A percentile compares a stretch with the other conserved stretches of the same genome.
Evolutionary conservation across 139 green algal genomes (phyloP).

Genomic region (Chlorella sp.): DNA sequence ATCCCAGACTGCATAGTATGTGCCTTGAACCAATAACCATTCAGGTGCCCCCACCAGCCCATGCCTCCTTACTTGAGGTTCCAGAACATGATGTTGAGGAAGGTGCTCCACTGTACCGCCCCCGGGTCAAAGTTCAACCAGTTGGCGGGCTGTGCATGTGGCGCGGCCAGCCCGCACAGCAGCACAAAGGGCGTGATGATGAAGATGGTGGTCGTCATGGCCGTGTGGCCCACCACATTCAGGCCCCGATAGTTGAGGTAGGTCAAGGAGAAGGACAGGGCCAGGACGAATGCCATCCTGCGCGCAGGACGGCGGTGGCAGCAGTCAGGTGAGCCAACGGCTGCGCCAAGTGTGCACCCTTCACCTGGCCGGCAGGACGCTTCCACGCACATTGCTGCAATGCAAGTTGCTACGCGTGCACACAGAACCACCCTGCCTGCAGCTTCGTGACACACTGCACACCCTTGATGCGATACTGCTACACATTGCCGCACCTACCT

Average conservation of each 20-base stretch:
- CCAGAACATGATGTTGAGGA: conserved; percentile 97
- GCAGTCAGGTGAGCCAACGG: too few relatives aligned
- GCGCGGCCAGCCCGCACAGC: conserved; percentile 54
- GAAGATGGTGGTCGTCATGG: conserved; percentile 65
- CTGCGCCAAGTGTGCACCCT: too few relatives aligned
- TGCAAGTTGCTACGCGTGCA: too few relatives aligned
- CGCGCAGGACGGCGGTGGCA: too few relatives aligned
- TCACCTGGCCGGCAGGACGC: too few relatives aligned
- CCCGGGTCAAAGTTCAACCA: conserved; percentile 54
- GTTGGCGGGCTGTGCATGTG: conserved; percentile 55
- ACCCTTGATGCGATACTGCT: not conserved
- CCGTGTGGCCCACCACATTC: conserved; percentile 76
- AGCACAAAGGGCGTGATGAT: conserved; percentile 85
- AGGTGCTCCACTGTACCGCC: conserved; percentile 74
- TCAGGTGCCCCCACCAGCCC: too few relatives aligned
- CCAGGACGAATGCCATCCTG: conserved; percentile 66
- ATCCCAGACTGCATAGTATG: too few relatives aligned
- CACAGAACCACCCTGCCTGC: too few relatives aligned
- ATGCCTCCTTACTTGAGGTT: conserved; percentile 22
- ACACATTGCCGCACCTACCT: not conserved
- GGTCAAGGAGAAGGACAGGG: conserved; percentile 53
- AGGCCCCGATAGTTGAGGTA: conserved; percentile 93
- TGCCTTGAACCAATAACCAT: not conserved
- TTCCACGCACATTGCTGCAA: too few relatives aligned
- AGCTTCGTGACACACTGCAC: not conserved